Evolutionary conservation across 179 eudicot genomes (phyloP), one percentile per base, ranked within the genome.

Genomic region (Amaranthus tricolor): DNA sequence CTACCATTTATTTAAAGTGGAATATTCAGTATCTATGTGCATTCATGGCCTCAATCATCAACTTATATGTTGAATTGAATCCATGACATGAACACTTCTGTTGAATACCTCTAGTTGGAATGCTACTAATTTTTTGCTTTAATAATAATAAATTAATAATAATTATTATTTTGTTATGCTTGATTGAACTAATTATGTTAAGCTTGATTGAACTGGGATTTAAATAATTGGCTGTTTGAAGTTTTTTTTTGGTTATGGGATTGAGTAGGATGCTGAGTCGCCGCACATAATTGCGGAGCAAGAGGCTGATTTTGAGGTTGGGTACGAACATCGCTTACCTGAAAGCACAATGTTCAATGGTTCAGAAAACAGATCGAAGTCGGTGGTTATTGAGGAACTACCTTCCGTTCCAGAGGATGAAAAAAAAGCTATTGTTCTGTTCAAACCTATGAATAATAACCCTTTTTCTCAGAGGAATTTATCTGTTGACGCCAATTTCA

Each of bases 361-460:
- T 47, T 68, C 43, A 45, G 74, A 58, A 43, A 43, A 52, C 52
- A 73, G 51, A 52, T 31, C 21, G 21, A 70, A 54, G 65, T 63
- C 79, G 66, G 21, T 82, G 11, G 78, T 67, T 0, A 76, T 86
- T 15, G 88, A 84, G 73, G 98, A 93, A 83, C 68, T 84, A 70
- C 84, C 86, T 12, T 68, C 64, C 51, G 74, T 59, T 9, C 80
- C 87, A 6, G 85, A 75, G 69, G 85, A 88, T 68, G 85, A 89
- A 20, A 94, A 92, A 85, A 86, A 86, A 77, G 94, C 97, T 44
- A 82, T 91, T 71, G 97, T 91, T 65, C 81, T 88, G 14, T 94
- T 90, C 83, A 88, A 85, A 44, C 90, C 92, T n/a, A 49, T 70
- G 48, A 84, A 79, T 44, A 19, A 66, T 5, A 75, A 77, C 21